Base-by-base conservation (phyloP, 306 rosid species). In the Mucuna pruriens region DNA sequence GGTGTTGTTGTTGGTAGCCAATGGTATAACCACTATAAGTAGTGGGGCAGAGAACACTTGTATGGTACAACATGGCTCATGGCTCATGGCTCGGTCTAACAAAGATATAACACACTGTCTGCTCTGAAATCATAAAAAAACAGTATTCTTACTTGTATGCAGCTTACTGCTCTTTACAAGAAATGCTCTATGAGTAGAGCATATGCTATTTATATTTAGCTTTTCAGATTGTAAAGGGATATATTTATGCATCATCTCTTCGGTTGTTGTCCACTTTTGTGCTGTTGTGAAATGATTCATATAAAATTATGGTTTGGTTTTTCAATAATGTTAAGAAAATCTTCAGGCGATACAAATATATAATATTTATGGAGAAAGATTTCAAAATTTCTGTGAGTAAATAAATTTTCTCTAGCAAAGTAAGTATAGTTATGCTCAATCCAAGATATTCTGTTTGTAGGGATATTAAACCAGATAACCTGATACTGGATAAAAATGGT, bases 401-500 rank as follows among this genome's bases (percentile, higher is more conserved):
- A 33, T 55, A 54, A 48, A 29, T 46, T 9, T 55, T 78, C 13
- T 84, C 68, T 46, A 34, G 45, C 58, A 70, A 77, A 64, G 34
- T 42, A 80, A 71, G 36, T 33, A 6, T 51, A 75, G 48, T 44
- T 77, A 68, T 81, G 76, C 84, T 81, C 68, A 82, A 71, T 75
- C 13, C 16, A 33, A 29, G 64, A 25, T 58, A 46, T 84, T 88
- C 81, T 87, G 57, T 81, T 86, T 88, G 78, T 83, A 96, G 99
- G 97, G 98, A 93, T 88, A 96, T 96, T 84, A 96, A 96, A 85
- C 99, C 99, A 71, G 99, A 95, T 86, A 95, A 95, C 86, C 88
- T 95, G 88, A 95, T 95, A 84, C 88, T 95, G 91, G 99, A 95
- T 84, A 90, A 81, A 88, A 91, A 78, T 85, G 99, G 98, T 15